Percentiles rank a stretch among this genome's conserved stretches.
phyloP scores from a whole-genome alignment of 2,329 filamentous ascomycete genomes.

The Phaeosphaeriaceae sp. region DNA sequence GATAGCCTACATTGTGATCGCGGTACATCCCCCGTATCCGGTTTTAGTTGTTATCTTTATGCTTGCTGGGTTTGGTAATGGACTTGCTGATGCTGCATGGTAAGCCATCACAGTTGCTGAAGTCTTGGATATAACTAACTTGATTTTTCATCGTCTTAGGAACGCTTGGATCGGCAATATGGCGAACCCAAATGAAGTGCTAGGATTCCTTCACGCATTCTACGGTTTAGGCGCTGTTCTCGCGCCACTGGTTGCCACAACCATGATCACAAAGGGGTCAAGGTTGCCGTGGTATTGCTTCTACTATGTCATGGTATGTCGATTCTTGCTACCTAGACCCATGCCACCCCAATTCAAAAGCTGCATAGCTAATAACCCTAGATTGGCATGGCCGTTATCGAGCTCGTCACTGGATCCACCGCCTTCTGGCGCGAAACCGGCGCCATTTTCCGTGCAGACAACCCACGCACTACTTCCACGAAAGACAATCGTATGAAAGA shows the following conservation, averaged over 20 bases:
- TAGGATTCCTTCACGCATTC: conserved; percentile 74
- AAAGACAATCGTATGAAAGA: conserved; percentile 59
- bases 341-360: no score
- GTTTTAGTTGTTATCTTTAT: conserved; percentile 69
- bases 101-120: conserved; percentile 40
- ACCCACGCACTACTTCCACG: conserved; percentile 52
- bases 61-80: conserved; percentile 74
- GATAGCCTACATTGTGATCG: conserved; percentile 68
- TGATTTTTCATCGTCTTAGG: conserved; percentile 2
- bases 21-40: conserved; percentile 72
- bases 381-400: conserved; percentile 63
- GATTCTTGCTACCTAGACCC: neutral
- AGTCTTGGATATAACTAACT: neutral
- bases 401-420: conserved; percentile 58
- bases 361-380: conserved; percentile 11
- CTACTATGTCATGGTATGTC: conserved; percentile 75
- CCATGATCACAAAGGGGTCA: conserved; percentile 69
- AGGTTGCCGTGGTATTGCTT: conserved; percentile 71
- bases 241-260: conserved; percentile 72
- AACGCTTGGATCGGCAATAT: conserved; percentile 71
- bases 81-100: conserved; percentile 68
- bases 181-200: conserved; percentile 73
- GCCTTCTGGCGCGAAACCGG: conserved; percentile 71
- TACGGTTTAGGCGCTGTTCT: conserved; percentile 76
- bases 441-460: conserved; percentile 60